These are phyloP conservation scores for Leptographium wingfieldii DNA, from an alignment of 2,329 filamentous ascomycete genomes.

Conservation along the genomic window DNA sequence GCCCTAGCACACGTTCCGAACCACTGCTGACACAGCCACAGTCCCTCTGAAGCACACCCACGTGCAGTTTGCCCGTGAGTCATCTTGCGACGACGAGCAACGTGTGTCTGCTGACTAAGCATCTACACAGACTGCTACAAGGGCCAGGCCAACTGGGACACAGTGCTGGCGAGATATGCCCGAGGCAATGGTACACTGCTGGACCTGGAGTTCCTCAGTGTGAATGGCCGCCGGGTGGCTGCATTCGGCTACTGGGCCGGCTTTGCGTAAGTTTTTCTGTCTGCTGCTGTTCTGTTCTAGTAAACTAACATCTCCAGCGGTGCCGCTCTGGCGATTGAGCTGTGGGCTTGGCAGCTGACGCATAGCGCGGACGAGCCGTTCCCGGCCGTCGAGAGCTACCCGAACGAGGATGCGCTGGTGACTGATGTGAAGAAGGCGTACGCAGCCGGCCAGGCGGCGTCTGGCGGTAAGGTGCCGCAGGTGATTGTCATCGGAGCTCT, in stretches of 20 bases:
- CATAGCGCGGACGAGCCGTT: slow-evolving; percentile 45
- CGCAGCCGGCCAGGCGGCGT: slow-evolving; percentile 46
- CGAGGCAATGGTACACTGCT: slow-evolving; percentile 64
- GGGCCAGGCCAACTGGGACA: slow-evolving; percentile 65
- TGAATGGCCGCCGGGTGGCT: slow-evolving; percentile 54
- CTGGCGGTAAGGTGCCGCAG: slow-evolving; percentile 51
- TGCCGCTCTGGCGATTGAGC: slow-evolving; percentile 61
- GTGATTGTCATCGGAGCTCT: slow-evolving; percentile 76
- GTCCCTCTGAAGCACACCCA: slow-evolving; percentile 58
- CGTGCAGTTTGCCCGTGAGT: slow-evolving; percentile 42
- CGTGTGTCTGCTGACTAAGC: background rate
- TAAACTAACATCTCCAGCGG: slow-evolving; percentile 23
- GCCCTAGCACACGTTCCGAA: background rate
- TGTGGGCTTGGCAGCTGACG: slow-evolving; percentile 72
- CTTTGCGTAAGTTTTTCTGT: slow-evolving; percentile 43
- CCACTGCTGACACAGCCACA: background rate
- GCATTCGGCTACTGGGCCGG: slow-evolving; percentile 66
- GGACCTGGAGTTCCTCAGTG: slow-evolving; percentile 80
- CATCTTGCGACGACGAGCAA: background rate
- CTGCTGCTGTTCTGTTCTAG: background rate
- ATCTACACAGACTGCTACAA: slow-evolving; percentile 49
- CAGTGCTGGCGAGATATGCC: slow-evolving; percentile 66
- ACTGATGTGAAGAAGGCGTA: slow-evolving; percentile 61
- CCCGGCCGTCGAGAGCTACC: slow-evolving; percentile 53
- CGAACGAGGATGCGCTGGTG: slow-evolving; percentile 63